Conservation (phyloP, 164 flowering plant species). For the Tetrastigma voinierianum region DNA sequence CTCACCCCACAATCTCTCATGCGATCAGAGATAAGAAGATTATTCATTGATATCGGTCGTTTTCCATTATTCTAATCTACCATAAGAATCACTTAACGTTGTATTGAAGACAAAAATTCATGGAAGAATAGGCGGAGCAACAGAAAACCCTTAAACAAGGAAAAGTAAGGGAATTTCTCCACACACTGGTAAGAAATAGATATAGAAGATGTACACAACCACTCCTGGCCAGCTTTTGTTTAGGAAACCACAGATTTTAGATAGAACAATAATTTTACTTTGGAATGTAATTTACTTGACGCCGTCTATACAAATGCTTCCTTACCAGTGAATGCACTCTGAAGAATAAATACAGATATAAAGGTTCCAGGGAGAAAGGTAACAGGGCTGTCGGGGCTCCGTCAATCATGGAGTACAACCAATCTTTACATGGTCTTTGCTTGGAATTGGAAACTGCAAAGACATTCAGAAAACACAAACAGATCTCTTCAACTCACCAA, state of each 20-base stretch:
- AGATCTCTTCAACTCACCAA: not conserved
- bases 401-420: not conserved
- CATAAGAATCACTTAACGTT: too few species aligned
- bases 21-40: too few species aligned
- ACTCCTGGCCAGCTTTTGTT: not conserved
- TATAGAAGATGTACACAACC: too few species aligned
- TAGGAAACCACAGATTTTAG: constrained; percentile 4
- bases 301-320: constrained; percentile 19
- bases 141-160: too few species aligned
- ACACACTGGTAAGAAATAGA: too few species aligned
- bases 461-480: not conserved
- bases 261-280: not conserved
- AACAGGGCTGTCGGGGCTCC: not conserved
- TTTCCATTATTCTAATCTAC: too few species aligned
- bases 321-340: constrained; percentile 9
- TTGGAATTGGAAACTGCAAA: not conserved
- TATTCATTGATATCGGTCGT: too few species aligned
- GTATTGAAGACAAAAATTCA: too few species aligned
- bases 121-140: too few species aligned
- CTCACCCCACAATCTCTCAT: too few species aligned
- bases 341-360: not conserved
- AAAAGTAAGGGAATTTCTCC: too few species aligned
- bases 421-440: not conserved
- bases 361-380: not conserved
- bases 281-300: constrained; percentile 8